These are phyloP conservation scores for Dillenia suffruticosa DNA, from an alignment of 164 flowering plant species.

Conservation along the genomic window DNA sequence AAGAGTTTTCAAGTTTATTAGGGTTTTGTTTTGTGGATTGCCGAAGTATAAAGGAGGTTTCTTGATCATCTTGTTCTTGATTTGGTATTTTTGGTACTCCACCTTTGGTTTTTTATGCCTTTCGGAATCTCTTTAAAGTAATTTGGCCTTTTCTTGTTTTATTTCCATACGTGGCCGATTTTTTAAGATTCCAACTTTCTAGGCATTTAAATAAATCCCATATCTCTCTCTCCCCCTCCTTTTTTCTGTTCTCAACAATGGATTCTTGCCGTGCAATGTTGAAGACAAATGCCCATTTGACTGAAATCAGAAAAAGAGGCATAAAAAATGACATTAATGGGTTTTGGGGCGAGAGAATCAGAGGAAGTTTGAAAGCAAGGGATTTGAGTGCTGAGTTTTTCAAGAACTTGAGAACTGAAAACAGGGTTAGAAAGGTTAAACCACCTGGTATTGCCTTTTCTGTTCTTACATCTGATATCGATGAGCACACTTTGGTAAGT, in stretches of 20 bases:
- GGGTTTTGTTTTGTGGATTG: too few relatives aligned
- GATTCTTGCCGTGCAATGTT: conserved; percentile 39
- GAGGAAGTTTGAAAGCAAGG: conserved; percentile 20
- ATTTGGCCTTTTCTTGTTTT: not conserved
- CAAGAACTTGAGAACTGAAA: conserved; percentile 23
- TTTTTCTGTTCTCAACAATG: conserved; percentile 23
- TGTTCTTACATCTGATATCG: conserved; percentile 53
- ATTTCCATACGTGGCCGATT: not conserved
- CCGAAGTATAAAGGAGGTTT: not conserved
- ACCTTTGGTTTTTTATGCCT: not conserved
- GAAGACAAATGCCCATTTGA: conserved; percentile 21
- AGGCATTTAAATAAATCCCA: conserved; percentile 1
- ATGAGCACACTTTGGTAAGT: conserved; percentile 49
- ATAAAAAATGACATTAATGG: conserved; percentile 15
- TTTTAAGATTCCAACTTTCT: conserved; percentile 8
- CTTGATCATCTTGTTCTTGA: conserved; percentile 2
- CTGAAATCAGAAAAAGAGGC: conserved; percentile 9
- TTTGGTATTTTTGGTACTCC: not conserved
- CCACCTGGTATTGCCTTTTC: conserved; percentile 42
- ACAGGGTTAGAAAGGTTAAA: conserved; percentile 24
- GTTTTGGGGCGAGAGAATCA: conserved; percentile 46
- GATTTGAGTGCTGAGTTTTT: conserved; percentile 21
- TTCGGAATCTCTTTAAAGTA: conserved; percentile 4
- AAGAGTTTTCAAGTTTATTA: too few relatives aligned
- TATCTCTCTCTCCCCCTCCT: not conserved